These are phyloP conservation scores for Leishmania turanica DNA, from an alignment of 208 protist species.

Conservation along the genomic window DNA sequence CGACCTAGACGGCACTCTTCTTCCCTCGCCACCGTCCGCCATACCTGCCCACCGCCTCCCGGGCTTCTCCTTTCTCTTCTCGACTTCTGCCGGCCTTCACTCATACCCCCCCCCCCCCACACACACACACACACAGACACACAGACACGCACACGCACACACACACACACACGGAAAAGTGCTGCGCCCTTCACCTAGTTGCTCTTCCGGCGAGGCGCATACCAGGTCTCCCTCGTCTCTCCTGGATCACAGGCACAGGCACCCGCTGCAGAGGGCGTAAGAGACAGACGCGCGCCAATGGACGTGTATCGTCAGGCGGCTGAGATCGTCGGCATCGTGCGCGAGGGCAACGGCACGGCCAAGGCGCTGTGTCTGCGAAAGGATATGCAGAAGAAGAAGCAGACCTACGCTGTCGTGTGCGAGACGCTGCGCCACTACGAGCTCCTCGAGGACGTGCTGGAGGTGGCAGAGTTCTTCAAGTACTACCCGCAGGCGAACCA, in stretches of 20 bases:
- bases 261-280: background rate
- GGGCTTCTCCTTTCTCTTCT: background rate
- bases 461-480: constrained; percentile 81
- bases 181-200: background rate
- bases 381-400: constrained; percentile 93
- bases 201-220: background rate
- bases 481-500: constrained; percentile 78
- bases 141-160: background rate
- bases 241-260: background rate
- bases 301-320: constrained; percentile 91
- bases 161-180: background rate
- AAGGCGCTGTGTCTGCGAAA: constrained; percentile 92
- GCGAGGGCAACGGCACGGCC: constrained; percentile 75
- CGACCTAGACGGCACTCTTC: background rate
- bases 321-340: constrained; percentile 74
- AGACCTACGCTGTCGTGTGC: constrained; percentile 93
- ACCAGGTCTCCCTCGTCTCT: background rate
- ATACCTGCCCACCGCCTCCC: background rate
- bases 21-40: background rate
- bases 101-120: background rate
- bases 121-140: background rate
- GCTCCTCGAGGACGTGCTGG: constrained; percentile 84
- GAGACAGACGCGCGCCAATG: constrained; percentile 37
- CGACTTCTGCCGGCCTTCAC: background rate
- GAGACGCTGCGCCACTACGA: constrained; percentile 90